Conservation (phyloP, 495 filamentous ascomycete species). For the Staphylotrichum tortipilum region DNA sequence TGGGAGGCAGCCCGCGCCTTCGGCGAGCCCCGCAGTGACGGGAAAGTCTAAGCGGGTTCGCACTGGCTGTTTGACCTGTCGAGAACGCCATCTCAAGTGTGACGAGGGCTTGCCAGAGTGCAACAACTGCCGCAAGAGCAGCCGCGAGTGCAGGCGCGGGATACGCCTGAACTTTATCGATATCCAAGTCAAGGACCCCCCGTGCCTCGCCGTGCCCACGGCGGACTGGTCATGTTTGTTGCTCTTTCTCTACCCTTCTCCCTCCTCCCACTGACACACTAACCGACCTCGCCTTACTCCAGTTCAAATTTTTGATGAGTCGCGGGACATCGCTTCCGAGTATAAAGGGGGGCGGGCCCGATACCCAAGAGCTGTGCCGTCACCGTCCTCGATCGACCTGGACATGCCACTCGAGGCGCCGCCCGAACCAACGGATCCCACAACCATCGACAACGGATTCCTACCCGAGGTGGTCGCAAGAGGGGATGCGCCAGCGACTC, state of each 20-base stretch:
- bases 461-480: neutral
- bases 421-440: neutral
- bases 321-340: conserved; percentile 81
- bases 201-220: conserved; percentile 51
- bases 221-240: conserved; percentile 54
- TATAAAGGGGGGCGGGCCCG: conserved; percentile 73
- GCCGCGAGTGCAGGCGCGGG: conserved; percentile 74
- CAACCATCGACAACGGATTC: neutral
- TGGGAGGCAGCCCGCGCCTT: conserved; percentile 6
- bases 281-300: conserved; percentile 2
- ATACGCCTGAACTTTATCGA: conserved; percentile 91
- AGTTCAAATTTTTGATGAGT: conserved; percentile 80
- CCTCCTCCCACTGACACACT: too few relatives aligned
- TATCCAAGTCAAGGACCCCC: conserved; percentile 62
- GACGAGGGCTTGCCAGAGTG: conserved; percentile 78
- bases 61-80: conserved; percentile 71
- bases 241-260: too few relatives aligned
- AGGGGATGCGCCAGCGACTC: neutral
- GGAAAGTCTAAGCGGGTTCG: conserved; percentile 62
- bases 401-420: neutral
- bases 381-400: conserved; percentile 20
- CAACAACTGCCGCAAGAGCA: conserved; percentile 82
- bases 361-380: conserved; percentile 46
- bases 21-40: conserved; percentile 24
- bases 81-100: conserved; percentile 58